Evolutionary conservation across 805 yeast genomes (phyloP).

Genomic region (Suhomyces tanzawaensis): DNA sequence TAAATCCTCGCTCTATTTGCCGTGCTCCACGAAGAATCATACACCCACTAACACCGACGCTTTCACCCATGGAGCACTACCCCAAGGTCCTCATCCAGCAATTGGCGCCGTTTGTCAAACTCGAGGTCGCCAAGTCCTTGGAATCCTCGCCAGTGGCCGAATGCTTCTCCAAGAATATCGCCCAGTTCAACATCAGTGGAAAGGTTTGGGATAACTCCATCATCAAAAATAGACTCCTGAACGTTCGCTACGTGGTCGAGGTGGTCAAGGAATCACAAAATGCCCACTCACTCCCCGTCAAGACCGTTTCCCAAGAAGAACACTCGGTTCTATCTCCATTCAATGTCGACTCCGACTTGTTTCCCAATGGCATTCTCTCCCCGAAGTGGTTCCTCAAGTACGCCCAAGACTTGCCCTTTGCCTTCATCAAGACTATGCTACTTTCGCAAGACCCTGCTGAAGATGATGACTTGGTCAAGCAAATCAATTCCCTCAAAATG

Average conservation of each 20-base stretch:
- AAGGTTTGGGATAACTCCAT: slow-evolving; percentile 39
- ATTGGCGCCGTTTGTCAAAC: slow-evolving; percentile 34
- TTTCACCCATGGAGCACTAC: slow-evolving; percentile 39
- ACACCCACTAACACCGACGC: not conserved
- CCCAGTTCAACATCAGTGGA: slow-evolving; percentile 17
- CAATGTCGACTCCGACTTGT: slow-evolving; percentile 27
- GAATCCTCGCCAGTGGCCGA: slow-evolving; percentile 11
- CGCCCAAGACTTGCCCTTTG: slow-evolving; percentile 29
- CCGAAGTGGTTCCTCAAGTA: slow-evolving; percentile 38
- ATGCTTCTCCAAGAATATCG: slow-evolving; percentile 10
- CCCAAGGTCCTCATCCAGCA: slow-evolving; percentile 26
- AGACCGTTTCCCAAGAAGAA: slow-evolving; percentile 2
- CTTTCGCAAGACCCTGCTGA: slow-evolving; percentile 14
- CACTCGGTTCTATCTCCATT: slow-evolving; percentile 40
- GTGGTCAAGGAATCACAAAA: slow-evolving; percentile 2
- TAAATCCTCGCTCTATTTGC: no score
- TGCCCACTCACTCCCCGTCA: not conserved
- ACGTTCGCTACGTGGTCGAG: slow-evolving; percentile 28
- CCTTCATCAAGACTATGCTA: slow-evolving; percentile 19
- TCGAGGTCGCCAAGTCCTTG: slow-evolving; percentile 12
- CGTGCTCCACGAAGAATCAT: not conserved
- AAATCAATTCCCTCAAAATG: slow-evolving; percentile 15
- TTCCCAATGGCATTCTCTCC: slow-evolving; percentile 29
- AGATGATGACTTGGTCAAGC: slow-evolving; percentile 9
- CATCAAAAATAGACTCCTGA: slow-evolving; percentile 34